Evolutionary conservation across 208 protist genomes (phyloP), one percentile per base, ranked within the genome.

Genomic region (Kentomonas sorsogonicus): DNA sequence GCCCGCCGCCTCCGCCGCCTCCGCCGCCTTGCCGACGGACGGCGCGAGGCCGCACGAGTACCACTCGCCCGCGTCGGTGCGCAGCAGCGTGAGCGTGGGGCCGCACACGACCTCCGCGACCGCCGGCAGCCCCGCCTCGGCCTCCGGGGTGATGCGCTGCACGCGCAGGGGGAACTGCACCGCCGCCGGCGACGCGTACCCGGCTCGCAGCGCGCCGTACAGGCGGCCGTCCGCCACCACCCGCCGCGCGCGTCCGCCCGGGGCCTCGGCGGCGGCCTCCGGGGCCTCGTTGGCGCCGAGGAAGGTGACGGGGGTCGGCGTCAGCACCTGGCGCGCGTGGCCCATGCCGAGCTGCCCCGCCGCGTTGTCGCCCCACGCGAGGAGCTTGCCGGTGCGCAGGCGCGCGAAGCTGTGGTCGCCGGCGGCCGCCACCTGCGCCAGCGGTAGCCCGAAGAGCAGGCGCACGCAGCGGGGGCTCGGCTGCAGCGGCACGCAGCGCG

Each of bases 381-480:
- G 72, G 25, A 94, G 67, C 33, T 77, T 76, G 7, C 83, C 83
- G 7, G 79, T 90, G 44, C 74, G 53, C 7, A 91, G 69, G 40
- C 91, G 68, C n/a, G 82, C 78, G 61, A 94, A 83, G 54, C 77
- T 89, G 66, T 94, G 87, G 4, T 81, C 66, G 22, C 69, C 83
- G 20, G 81, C 76, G 6, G 83, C 87, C 1, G 61, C 45, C 18
- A 94, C 66, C 39, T 74, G 63, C 16, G 48, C 52, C 27, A 91
- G 72, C 10, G 74, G 70, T n/a, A 90, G 65, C 23, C 87, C 87
- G 60, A 91, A 89, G 16, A 91, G 66, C 16, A 89, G 71, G 6
- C 68, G 61, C 50, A 94, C 76, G n/a, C 74, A 76, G 38, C 80
- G 78, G 34, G 86, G 90, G 16, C 65, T 67, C 2, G 83, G 70